Evolutionary conservation across 1,284 basidiomycete genomes (phyloP).

Genomic region (Marasmius fiardii): DNA sequence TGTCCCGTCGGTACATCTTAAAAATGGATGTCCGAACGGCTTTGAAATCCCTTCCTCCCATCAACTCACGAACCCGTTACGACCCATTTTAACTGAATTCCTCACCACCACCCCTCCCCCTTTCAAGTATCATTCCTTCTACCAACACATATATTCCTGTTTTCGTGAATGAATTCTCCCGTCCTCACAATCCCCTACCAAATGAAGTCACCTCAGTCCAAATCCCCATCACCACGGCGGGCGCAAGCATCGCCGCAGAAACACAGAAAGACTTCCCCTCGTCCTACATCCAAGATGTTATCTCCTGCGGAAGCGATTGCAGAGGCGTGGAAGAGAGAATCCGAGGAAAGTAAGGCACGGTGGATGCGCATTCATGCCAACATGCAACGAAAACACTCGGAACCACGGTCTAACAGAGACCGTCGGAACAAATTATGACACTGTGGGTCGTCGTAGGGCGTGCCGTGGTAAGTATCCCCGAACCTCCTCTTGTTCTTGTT

Average conservation of each 20-base stretch:
- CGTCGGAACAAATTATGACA: slow-evolving; percentile 6
- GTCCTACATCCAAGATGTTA: slow-evolving; percentile 21
- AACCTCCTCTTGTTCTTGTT: background rate
- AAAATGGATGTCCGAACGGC: background rate
- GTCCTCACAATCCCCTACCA: background rate
- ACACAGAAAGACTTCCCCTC: slow-evolving; percentile 31
- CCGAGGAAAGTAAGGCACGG: slow-evolving; percentile 48
- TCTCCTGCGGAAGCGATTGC: slow-evolving; percentile 62
- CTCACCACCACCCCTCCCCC: slow-evolving; percentile 2
- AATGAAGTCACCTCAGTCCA: slow-evolving; percentile 2
- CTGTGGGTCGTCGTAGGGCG: background rate
- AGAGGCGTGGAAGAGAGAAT: slow-evolving; percentile 61
- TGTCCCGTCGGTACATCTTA: background rate
- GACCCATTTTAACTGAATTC: background rate
- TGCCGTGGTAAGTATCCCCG: background rate
- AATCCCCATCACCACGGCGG: background rate
- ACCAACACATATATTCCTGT: slow-evolving; percentile 11
- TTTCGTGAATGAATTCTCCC: slow-evolving; percentile 3
- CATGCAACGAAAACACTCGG: slow-evolving; percentile 21
- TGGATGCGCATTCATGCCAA: slow-evolving; percentile 57
- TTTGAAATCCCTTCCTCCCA: background rate
- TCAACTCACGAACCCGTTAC: slow-evolving; percentile 1
- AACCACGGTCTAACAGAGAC: slow-evolving; percentile 2
- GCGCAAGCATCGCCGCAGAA: slow-evolving; percentile 21
- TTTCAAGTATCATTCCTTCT: slow-evolving; percentile 11